Evolutionary conservation across 805 yeast genomes (phyloP).

Genomic region (Maudiozyma bulderi): DNA sequence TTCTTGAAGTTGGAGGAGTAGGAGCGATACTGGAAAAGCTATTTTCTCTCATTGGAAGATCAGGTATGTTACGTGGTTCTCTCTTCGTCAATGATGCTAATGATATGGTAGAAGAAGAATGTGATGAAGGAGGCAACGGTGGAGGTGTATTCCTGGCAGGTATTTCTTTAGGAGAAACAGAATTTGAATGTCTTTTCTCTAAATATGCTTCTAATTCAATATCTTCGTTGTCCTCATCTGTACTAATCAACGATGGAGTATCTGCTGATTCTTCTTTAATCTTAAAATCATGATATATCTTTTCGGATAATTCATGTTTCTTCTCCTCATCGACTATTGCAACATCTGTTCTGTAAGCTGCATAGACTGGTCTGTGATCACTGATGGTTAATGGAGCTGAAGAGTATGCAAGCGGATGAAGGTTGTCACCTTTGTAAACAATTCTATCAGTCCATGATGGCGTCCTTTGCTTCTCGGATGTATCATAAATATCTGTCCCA

Average conservation of each 20-base stretch:
- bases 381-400: slow-evolving; percentile 57
- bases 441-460: slow-evolving; percentile 97
- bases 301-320: slow-evolving; percentile 44
- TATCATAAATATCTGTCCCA: slow-evolving; percentile 70
- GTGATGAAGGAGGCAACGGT: background rate
- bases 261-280: background rate
- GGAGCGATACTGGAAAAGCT: background rate
- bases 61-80: background rate
- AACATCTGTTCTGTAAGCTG: slow-evolving; percentile 60
- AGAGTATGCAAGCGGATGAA: slow-evolving; percentile 59
- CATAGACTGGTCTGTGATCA: slow-evolving; percentile 91
- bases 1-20: background rate
- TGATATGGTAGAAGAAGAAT: background rate
- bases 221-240: background rate
- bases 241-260: background rate
- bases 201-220: background rate
- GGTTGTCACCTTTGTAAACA: slow-evolving; percentile 46
- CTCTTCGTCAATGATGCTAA: background rate
- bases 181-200: background rate
- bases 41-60: background rate
- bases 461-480: slow-evolving; percentile 83
- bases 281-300: slow-evolving; percentile 35
- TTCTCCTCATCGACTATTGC: slow-evolving; percentile 56
- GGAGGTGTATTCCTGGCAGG: background rate
- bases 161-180: background rate